Conservation (phyloP, 768 basidiomycete genomes). For the Rhodosporidiobolus odoratus region DNA sequence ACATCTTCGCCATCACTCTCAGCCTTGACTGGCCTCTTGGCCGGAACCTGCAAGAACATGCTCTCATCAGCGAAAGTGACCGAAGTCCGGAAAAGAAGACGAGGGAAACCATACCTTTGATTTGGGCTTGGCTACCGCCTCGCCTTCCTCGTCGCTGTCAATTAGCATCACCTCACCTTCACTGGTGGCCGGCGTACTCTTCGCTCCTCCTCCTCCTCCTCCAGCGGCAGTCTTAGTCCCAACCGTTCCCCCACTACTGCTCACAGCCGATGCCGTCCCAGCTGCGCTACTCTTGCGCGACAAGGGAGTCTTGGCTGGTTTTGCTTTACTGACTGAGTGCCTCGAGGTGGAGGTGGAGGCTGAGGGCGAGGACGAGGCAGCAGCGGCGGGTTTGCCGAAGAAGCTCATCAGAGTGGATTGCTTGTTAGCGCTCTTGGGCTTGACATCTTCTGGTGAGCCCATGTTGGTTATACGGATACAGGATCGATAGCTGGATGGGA, state of each 20-base stretch:
- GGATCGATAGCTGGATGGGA: too few species aligned
- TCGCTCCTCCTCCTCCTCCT: background rate
- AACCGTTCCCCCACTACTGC: background rate
- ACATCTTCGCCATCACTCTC: background rate
- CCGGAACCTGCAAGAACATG: background rate
- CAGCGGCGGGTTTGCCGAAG: conserved; percentile 11
- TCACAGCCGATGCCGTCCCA: background rate
- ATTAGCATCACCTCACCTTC: background rate
- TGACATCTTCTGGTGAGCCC: background rate
- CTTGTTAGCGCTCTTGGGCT: background rate
- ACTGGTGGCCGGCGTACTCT: conserved; percentile 9
- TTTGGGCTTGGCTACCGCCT: background rate
- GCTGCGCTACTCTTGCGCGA: background rate
- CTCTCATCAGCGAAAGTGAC: background rate
- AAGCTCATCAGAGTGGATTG: conserved; percentile 19
- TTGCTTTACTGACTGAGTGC: background rate
- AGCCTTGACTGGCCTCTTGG: background rate
- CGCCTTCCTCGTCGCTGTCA: background rate
- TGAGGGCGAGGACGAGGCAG: conserved; percentile 4
- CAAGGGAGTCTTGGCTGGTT: background rate
- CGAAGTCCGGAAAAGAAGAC: background rate
- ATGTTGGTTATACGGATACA: too few species aligned
- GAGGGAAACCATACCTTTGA: background rate
- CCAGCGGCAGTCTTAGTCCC: background rate
- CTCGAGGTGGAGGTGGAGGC: background rate